Percentiles rank a stretch among this genome's conserved stretches.
These are phyloP conservation scores for Metschnikowia rubicola DNA, from an alignment of 805 yeast species.

Conservation along the genomic window DNA sequence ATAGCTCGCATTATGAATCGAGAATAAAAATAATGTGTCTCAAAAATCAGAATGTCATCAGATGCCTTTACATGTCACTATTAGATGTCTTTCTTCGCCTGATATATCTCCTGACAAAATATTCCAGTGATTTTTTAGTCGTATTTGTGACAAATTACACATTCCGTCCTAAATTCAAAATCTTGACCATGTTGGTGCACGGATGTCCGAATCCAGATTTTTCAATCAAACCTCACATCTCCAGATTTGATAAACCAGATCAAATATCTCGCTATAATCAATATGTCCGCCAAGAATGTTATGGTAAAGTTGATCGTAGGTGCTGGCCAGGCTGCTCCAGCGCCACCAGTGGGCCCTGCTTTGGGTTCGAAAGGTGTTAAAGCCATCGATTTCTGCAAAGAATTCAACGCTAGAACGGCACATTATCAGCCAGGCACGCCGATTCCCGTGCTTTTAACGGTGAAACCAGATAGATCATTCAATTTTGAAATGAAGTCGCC, in stretches of 20 bases:
- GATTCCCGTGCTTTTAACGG: constrained; percentile 78
- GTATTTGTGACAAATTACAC: no score
- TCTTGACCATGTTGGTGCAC: constrained; percentile 2
- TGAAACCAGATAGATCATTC: constrained; percentile 90
- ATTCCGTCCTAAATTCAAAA: background rate
- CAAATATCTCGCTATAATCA: background rate
- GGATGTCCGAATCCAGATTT: constrained; percentile 2
- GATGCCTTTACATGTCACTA: no score
- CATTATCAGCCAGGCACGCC: constrained; percentile 83
- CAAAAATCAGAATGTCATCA: no score
- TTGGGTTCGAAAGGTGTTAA: constrained; percentile 97
- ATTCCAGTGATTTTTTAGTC: no score
- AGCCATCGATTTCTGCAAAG: constrained; percentile 97
- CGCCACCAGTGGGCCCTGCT: constrained; percentile 99
- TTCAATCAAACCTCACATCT: background rate
- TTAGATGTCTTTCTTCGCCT: no score
- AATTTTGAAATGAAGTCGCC: constrained; percentile 86
- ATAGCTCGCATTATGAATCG: no score
- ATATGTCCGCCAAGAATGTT: constrained; percentile 50
- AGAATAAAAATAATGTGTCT: no score
- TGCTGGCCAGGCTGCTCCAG: constrained; percentile 97
- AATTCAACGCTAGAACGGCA: constrained; percentile 95
- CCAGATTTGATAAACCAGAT: background rate
- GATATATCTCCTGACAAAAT: no score
- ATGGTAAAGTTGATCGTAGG: constrained; percentile 88